phyloP scores from a whole-genome alignment of 1,139 yeast genomes.

The Blastobotrys arbuscula region DNA sequence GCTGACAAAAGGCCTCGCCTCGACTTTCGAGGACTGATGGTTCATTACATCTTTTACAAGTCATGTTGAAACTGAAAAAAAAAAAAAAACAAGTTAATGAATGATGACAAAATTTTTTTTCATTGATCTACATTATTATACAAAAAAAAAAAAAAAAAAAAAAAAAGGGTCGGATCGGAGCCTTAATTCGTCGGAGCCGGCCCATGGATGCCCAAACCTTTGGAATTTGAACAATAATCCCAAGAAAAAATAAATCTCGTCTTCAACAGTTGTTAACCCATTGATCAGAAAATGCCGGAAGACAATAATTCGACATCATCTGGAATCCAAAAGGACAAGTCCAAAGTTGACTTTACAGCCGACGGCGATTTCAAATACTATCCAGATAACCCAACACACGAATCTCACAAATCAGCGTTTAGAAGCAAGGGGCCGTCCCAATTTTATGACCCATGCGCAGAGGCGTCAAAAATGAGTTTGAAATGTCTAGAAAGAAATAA shows the following conservation, averaged over 20 bases:
- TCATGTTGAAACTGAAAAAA: too few species aligned
- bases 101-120: too few species aligned
- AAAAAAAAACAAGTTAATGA: too few species aligned
- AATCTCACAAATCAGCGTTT: conserved; percentile 56
- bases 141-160: too few species aligned
- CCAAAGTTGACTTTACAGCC: conserved; percentile 52
- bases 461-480: conserved; percentile 80
- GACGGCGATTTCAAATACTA: conserved; percentile 59
- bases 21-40: conserved; percentile 51
- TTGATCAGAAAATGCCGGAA: background rate
- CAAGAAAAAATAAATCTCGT: background rate
- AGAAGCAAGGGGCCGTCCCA: conserved; percentile 69
- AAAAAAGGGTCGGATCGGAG: background rate
- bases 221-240: background rate
- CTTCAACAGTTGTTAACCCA: background rate
- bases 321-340: conserved; percentile 34
- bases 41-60: conserved; percentile 46
- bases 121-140: too few species aligned
- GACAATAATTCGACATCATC: background rate
- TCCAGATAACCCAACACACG: conserved; percentile 73
- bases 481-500: conserved; percentile 71
- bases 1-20: conserved; percentile 60
- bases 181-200: too few species aligned
- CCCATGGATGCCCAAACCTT: too few species aligned
- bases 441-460: conserved; percentile 90